Evolutionary conservation across 2,329 filamentous ascomycete species (phyloP).

Genomic region (Fusarium siculi): DNA sequence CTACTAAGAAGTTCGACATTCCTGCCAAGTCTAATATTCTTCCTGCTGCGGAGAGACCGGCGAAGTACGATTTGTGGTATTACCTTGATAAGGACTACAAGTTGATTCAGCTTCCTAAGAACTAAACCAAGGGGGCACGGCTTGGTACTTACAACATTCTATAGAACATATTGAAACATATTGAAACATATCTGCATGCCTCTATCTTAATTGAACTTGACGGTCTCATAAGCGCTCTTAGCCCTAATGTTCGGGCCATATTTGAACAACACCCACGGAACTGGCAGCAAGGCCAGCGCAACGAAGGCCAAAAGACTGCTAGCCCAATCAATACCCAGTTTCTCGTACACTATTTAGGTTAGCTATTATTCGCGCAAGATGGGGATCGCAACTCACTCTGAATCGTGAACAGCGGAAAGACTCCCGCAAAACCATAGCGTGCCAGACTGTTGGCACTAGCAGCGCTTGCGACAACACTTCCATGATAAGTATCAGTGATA

Average conservation of each 20-base stretch:
- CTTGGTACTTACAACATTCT: background rate
- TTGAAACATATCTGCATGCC: background rate
- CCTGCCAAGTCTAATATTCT: constrained; percentile 46
- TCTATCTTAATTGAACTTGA: background rate
- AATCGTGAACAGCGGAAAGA: constrained; percentile 70
- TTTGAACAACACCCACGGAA: constrained; percentile 64
- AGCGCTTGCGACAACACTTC: constrained; percentile 66
- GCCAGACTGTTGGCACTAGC: constrained; percentile 68
- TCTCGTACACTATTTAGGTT: constrained; percentile 51
- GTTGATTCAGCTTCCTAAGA: constrained; percentile 42
- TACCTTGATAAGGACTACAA: constrained; percentile 50
- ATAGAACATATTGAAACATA: background rate
- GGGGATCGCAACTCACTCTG: constrained; percentile 55
- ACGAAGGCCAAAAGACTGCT: constrained; percentile 60
- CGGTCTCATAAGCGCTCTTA: constrained; percentile 29
- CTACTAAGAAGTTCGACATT: constrained; percentile 47
- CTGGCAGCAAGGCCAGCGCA: constrained; percentile 57
- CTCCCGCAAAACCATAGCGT: constrained; percentile 65
- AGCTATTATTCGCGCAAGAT: background rate
- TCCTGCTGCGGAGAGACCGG: constrained; percentile 46
- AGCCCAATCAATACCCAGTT: constrained; percentile 59
- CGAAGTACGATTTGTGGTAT: constrained; percentile 51
- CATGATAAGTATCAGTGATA: constrained; percentile 65
- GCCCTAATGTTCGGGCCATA: constrained; percentile 52
- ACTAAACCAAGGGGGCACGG: constrained; percentile 36